A percentile compares a stretch with the other conserved stretches of the same genome.
Evolutionary conservation across 768 basidiomycete species (phyloP).

Genomic region (Psilocybe cyanescens): DNA sequence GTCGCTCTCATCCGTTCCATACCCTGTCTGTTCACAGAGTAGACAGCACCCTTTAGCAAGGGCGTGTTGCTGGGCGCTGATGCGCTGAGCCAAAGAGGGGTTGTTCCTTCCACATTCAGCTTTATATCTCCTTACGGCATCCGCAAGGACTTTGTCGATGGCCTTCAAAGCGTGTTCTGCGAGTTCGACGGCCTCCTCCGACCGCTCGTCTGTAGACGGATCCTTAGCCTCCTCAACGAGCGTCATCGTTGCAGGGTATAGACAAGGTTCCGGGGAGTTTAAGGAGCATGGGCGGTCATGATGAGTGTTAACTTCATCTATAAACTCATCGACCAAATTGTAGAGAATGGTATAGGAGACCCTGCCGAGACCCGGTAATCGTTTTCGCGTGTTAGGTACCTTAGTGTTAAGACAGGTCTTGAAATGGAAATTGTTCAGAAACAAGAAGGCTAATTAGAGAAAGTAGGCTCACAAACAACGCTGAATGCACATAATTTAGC

Average conservation of each 20-base stretch:
- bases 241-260: conserved; percentile 43
- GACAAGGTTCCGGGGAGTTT: conserved; percentile 27
- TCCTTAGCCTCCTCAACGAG: conserved; percentile 50
- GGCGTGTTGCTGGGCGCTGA: conserved; percentile 40
- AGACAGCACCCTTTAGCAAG: conserved; percentile 45
- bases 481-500: conserved; percentile 39
- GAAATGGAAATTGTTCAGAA: conserved; percentile 2
- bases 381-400: conserved; percentile 37
- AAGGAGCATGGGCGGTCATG: conserved; percentile 44
- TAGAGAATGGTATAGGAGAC: conserved; percentile 44
- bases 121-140: conserved; percentile 42
- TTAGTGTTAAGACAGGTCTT: conserved; percentile 43
- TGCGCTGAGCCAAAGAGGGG: conserved; percentile 32
- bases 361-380: conserved; percentile 40
- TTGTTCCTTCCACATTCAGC: conserved; percentile 39
- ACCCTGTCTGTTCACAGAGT: conserved; percentile 51
- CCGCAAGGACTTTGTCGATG: conserved; percentile 41
- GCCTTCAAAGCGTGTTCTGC: conserved; percentile 38
- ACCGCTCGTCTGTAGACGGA: conserved; percentile 41
- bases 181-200: conserved; percentile 35
- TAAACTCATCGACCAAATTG: conserved; percentile 45
- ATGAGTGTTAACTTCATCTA: conserved; percentile 46
- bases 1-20: conserved; percentile 42
- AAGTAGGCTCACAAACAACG: conserved; percentile 35
- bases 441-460: background rate